These are phyloP conservation scores for Taiozyma sp. DNA, from an alignment of 1,139 yeast genomes.

Conservation along the genomic window DNA sequence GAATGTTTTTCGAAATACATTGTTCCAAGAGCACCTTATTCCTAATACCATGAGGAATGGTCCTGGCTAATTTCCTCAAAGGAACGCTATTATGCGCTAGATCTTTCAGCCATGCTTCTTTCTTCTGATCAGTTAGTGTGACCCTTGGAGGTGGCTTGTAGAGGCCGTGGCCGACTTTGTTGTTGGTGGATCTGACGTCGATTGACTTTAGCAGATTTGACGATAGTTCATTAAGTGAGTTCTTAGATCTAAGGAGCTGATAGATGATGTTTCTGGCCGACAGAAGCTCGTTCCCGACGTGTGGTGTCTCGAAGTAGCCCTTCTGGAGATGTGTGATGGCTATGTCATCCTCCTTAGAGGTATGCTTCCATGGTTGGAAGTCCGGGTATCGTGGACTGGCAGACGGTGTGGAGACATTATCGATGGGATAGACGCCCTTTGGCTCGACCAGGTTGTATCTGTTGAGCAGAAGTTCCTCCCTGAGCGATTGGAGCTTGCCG, in stretches of 20 bases:
- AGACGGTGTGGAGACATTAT: slow-evolving; percentile 7
- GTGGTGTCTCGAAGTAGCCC: slow-evolving; percentile 53
- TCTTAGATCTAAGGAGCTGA: slow-evolving; percentile 36
- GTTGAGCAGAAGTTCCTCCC: slow-evolving; percentile 20
- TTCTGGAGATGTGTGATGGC: slow-evolving; percentile 48
- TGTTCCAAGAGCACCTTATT: slow-evolving; percentile 71
- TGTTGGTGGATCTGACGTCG: slow-evolving; percentile 59
- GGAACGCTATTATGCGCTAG: slow-evolving; percentile 67
- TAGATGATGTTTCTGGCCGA: slow-evolving; percentile 47
- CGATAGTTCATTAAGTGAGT: slow-evolving; percentile 58
- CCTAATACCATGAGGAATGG: slow-evolving; percentile 89
- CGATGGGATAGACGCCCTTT: slow-evolving; percentile 20
- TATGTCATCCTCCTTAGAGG: slow-evolving; percentile 47
- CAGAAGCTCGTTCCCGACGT: slow-evolving; percentile 53
- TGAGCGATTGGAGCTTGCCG: slow-evolving; percentile 12
- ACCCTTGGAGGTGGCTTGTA: slow-evolving; percentile 84
- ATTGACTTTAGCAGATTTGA: slow-evolving; percentile 63
- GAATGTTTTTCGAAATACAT: slow-evolving; percentile 60
- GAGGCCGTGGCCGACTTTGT: slow-evolving; percentile 53
- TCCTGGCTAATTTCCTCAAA: slow-evolving; percentile 60
- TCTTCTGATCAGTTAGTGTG: slow-evolving; percentile 80
- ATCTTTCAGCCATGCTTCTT: slow-evolving; percentile 82
- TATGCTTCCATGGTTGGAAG: slow-evolving; percentile 74
- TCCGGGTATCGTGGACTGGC: slow-evolving; percentile 46
- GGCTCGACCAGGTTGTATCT: slow-evolving; percentile 22